Evolutionary conservation across 495 filamentous ascomycete species (phyloP).

Genomic region (Paragyromitra xinjiangensis): DNA sequence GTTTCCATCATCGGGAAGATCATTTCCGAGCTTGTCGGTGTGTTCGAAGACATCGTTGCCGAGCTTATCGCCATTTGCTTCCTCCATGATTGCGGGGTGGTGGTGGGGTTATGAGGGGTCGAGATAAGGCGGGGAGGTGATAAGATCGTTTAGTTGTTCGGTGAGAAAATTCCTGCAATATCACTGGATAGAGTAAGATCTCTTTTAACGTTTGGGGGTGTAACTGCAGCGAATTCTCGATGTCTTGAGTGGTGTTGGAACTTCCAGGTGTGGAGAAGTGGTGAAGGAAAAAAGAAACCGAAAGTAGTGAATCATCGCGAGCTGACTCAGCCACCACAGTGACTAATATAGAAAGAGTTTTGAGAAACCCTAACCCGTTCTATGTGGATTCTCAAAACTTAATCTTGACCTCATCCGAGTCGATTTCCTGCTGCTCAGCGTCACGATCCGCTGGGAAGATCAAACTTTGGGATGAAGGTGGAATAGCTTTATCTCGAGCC

Average conservation of each 20-base stretch:
- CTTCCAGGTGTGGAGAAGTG: constrained; percentile 21
- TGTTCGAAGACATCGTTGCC: constrained; percentile 40
- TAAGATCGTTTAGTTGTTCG: neutral
- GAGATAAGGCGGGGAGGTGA: constrained; percentile 27
- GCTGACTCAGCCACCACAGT: constrained; percentile 41
- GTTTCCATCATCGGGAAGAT: constrained; percentile 45
- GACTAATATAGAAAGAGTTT: neutral
- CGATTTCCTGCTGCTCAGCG: neutral
- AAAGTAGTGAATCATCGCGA: constrained; percentile 37
- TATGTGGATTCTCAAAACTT: neutral
- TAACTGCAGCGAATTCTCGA: constrained; percentile 21
- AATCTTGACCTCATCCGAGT: neutral
- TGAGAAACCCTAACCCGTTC: constrained; percentile 16
- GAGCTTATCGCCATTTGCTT: constrained; percentile 44
- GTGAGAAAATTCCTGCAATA: constrained; percentile 10
- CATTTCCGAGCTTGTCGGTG: constrained; percentile 43
- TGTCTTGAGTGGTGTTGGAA: constrained; percentile 28
- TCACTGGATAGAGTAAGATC: neutral
- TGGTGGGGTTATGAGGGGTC: constrained; percentile 41
- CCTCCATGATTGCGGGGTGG: constrained; percentile 49
- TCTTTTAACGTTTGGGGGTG: neutral
- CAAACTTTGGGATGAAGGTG: neutral
- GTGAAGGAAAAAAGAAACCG: constrained; percentile 35
- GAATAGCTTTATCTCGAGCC: neutral
- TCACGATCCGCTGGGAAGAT: neutral